Evolutionary conservation across 2,329 filamentous ascomycete genomes (phyloP).

Genomic region (Arthroderma uncinatum): DNA sequence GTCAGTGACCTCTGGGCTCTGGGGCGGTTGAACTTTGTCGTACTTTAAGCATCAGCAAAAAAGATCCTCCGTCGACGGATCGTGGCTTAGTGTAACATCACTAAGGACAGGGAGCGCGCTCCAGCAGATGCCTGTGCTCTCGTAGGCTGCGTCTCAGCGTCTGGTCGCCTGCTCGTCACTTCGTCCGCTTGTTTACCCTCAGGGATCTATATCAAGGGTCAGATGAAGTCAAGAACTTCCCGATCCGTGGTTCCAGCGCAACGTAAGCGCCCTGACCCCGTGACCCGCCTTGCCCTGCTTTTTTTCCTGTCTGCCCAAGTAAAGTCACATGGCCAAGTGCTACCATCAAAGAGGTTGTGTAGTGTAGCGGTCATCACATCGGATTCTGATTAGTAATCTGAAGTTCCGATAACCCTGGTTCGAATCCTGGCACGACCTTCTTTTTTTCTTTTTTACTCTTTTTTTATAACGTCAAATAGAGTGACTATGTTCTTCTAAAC

Average conservation of each 20-base stretch:
- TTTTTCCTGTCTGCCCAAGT: not conserved
- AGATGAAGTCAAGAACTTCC: conserved; percentile 2
- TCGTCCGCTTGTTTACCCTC: not conserved
- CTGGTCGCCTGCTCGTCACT: not conserved
- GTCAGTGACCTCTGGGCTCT: not conserved
- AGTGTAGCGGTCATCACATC: conserved; percentile 6
- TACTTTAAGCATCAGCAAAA: conserved; percentile 2
- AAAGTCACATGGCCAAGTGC: not conserved
- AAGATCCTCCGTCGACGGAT: not conserved
- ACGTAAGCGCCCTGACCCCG: not conserved
- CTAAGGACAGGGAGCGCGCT: not conserved
- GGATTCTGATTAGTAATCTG: conserved; percentile 3
- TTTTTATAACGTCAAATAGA: no score
- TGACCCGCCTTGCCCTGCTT: not conserved
- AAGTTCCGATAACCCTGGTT: conserved; percentile 6
- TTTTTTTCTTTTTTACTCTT: not conserved
- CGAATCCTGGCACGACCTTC: conserved; percentile 4
- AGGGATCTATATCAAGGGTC: not conserved
- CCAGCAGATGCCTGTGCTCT: no score
- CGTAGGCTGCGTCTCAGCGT: not conserved
- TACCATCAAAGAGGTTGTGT: not conserved
- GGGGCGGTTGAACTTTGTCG: conserved; percentile 5
- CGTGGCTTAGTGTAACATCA: not conserved
- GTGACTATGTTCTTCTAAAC: no score
- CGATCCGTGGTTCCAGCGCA: not conserved